Evolutionary conservation across 192 early-diverging fungal genomes (phyloP).

Genomic region (Coemansia sp.): DNA sequence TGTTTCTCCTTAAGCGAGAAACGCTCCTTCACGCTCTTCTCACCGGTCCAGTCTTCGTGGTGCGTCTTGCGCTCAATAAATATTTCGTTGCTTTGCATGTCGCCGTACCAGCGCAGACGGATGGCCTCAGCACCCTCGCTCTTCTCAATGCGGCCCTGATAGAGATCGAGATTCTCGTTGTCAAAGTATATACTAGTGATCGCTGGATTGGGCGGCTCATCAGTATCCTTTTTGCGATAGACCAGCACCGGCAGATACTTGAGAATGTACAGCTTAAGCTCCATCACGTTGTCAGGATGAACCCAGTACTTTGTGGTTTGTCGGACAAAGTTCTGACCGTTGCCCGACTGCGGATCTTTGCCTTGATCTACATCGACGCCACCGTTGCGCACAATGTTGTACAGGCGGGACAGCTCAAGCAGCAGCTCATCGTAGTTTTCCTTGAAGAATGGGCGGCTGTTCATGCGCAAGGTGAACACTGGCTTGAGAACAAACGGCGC

Average conservation of each 20-base stretch:
- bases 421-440: conserved; percentile 84
- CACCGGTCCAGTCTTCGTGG: conserved; percentile 89
- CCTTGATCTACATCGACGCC: conserved; percentile 56
- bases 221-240: conserved; percentile 73
- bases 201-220: conserved; percentile 74
- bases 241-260: conserved; percentile 89
- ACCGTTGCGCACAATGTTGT: conserved; percentile 71
- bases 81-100: conserved; percentile 79
- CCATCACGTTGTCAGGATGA: conserved; percentile 90
- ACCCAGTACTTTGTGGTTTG: conserved; percentile 95
- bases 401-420: conserved; percentile 78
- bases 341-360: conserved; percentile 47
- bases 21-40: conserved; percentile 85
- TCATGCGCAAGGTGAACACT: conserved; percentile 76
- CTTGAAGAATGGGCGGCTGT: conserved; percentile 79
- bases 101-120: conserved; percentile 94
- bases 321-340: conserved; percentile 71
- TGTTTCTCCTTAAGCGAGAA: conserved; percentile 94
- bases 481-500: conserved; percentile 77
- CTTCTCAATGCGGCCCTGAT: conserved; percentile 81
- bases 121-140: conserved; percentile 87
- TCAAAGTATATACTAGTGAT: conserved; percentile 94
- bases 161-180: conserved; percentile 84
- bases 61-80: conserved; percentile 99
- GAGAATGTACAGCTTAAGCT: conserved; percentile 87